phyloP scores from a whole-genome alignment of 1,139 yeast species.

The Zygosaccharomyces sapae region DNA sequence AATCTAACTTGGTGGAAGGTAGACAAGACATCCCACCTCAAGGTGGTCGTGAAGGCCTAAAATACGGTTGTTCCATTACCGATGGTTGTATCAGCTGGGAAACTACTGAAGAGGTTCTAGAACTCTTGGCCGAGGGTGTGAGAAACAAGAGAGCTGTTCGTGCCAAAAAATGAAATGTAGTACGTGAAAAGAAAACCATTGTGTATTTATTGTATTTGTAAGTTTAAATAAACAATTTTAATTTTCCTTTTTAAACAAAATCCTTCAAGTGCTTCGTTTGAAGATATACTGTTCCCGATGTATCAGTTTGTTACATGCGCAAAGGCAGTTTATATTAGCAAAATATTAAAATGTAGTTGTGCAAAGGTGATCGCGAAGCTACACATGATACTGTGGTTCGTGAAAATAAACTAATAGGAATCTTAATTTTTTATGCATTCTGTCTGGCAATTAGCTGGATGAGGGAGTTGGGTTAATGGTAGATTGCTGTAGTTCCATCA shows the following conservation, averaged over 20 bases:
- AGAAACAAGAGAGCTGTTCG: constrained; percentile 57
- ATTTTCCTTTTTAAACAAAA: neutral
- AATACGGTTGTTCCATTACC: constrained; percentile 91
- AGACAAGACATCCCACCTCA: constrained; percentile 84
- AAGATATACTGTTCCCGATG: neutral
- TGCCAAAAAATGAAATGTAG: constrained; percentile 19
- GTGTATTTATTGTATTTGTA: neutral
- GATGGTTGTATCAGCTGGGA: constrained; percentile 96
- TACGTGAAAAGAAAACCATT: neutral
- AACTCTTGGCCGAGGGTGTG: constrained; percentile 71
- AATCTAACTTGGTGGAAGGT: constrained; percentile 85
- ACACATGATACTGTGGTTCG: neutral
- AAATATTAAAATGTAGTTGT: neutral
- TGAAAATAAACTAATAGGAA: too few species aligned
- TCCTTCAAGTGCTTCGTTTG: neutral
- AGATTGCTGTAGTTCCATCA: constrained; percentile 20
- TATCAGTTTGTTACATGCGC: neutral
- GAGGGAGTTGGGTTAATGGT: neutral
- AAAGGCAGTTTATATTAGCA: constrained; percentile 1
- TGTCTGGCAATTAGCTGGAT: neutral
- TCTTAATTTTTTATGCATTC: too few species aligned
- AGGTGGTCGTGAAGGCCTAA: constrained; percentile 68
- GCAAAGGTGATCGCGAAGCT: neutral
- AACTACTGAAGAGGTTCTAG: constrained; percentile 68
- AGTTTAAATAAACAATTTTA: neutral